These are phyloP conservation scores for Ceratobasidium papillatum DNA, from an alignment of 1,284 basidiomycete species.

Conservation along the genomic window DNA sequence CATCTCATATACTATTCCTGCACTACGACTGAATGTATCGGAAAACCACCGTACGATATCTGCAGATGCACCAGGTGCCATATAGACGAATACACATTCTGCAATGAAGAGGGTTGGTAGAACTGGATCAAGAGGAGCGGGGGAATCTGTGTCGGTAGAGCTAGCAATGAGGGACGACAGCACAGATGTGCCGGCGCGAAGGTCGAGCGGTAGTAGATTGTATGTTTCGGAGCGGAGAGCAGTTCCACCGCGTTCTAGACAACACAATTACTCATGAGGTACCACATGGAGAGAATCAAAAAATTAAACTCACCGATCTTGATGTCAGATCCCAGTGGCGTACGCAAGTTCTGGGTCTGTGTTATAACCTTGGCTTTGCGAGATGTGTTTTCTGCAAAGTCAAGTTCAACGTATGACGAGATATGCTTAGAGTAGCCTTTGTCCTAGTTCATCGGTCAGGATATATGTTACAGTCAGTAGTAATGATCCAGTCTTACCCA, in stretches of 20 bases:
- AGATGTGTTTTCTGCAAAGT: slow-evolving; percentile 85
- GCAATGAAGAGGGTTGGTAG: slow-evolving; percentile 85
- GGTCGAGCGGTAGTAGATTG: slow-evolving; percentile 77
- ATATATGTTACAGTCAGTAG: not conserved
- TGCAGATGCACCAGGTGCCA: slow-evolving; percentile 67
- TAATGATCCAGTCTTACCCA: slow-evolving; percentile 57
- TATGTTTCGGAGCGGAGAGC: slow-evolving; percentile 72
- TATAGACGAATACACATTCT: slow-evolving; percentile 94
- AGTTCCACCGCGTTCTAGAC: slow-evolving; percentile 72
- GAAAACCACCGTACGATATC: slow-evolving; percentile 80
- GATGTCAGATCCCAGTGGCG: slow-evolving; percentile 59
- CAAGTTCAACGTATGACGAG: slow-evolving; percentile 83
- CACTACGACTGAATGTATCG: slow-evolving; percentile 58
- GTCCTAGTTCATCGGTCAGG: slow-evolving; percentile 57
- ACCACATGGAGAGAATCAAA: not conserved
- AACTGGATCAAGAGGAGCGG: slow-evolving; percentile 63
- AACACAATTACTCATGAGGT: slow-evolving; percentile 41
- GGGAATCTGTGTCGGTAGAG: slow-evolving; percentile 50
- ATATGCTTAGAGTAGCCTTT: slow-evolving; percentile 49
- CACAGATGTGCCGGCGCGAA: slow-evolving; percentile 59
- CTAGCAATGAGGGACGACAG: slow-evolving; percentile 51
- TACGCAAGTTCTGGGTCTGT: slow-evolving; percentile 69
- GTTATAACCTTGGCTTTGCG: slow-evolving; percentile 86
- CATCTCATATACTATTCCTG: slow-evolving; percentile 85
- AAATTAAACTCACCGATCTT: slow-evolving; percentile 47